A percentile compares a stretch with the other conserved stretches of the same genome.
Evolutionary conservation across 192 early-diverging fungal species (phyloP).

Genomic region (Coemansia sp.): DNA sequence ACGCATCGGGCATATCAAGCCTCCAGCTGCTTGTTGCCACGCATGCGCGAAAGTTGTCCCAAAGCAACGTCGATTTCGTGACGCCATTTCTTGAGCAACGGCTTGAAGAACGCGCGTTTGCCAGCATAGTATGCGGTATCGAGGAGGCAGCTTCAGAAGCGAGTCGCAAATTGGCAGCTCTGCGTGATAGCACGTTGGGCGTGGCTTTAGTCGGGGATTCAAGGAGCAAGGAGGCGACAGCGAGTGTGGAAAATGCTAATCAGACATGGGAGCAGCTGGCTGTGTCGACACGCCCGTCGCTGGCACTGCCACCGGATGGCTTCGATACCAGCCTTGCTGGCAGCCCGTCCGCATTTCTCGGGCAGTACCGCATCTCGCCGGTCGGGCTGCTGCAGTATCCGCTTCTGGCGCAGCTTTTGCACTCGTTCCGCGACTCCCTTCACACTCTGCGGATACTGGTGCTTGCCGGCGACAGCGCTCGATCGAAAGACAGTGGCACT

Average conservation of each 20-base stretch:
- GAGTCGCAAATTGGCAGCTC: conserved; percentile 12
- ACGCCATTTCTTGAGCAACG: conserved; percentile 23
- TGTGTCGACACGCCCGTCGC: conserved; percentile 26
- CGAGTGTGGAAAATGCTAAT: not conserved
- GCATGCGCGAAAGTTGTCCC: conserved; percentile 29
- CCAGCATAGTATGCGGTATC: conserved; percentile 35
- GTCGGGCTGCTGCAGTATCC: conserved; percentile 53
- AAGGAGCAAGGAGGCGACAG: not conserved
- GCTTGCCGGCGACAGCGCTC: conserved; percentile 33
- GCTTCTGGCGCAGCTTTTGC: conserved; percentile 39
- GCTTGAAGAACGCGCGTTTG: conserved; percentile 47
- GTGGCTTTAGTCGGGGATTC: not conserved
- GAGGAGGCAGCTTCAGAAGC: conserved; percentile 21
- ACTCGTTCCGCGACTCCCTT: conserved; percentile 44
- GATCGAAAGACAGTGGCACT: not conserved
- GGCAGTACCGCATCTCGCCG: conserved; percentile 40
- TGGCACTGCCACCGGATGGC: conserved; percentile 24
- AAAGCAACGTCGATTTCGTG: conserved; percentile 30
- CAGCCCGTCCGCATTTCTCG: conserved; percentile 24
- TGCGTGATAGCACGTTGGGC: not conserved
- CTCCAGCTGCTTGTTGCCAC: conserved; percentile 28
- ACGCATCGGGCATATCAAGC: conserved; percentile 36
- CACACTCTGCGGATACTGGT: conserved; percentile 50
- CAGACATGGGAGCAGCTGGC: conserved; percentile 42
- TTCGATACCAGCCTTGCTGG: not conserved